phyloP scores from a whole-genome alignment of 2,329 filamentous ascomycete genomes.

The Aspergillus puulaauensis region DNA sequence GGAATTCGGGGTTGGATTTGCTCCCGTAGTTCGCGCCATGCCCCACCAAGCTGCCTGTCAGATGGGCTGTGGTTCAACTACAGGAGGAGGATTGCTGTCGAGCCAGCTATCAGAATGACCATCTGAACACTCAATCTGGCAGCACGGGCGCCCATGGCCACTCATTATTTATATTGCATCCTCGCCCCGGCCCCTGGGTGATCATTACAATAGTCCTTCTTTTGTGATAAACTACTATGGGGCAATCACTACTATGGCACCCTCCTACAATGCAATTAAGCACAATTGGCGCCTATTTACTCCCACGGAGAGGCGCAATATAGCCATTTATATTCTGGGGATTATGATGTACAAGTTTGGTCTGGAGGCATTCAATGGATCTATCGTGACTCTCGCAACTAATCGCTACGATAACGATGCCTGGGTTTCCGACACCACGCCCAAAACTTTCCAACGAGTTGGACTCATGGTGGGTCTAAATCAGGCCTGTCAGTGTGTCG shows the following conservation, averaged over 20 bases:
- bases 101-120: background rate
- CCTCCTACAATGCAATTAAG: slow-evolving; percentile 9
- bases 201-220: background rate
- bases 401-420: slow-evolving; percentile 20
- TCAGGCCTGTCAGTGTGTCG: slow-evolving; percentile 17
- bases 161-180: slow-evolving; percentile 7
- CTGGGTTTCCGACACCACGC: slow-evolving; percentile 2
- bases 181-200: background rate
- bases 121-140: background rate
- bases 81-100: background rate
- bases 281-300: slow-evolving; percentile 14
- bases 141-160: background rate
- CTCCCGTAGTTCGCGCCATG: background rate
- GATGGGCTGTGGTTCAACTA: background rate
- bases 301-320: slow-evolving; percentile 12
- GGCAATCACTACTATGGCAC: slow-evolving; percentile 10
- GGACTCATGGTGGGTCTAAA: slow-evolving; percentile 19
- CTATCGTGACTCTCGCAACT: slow-evolving; percentile 16
- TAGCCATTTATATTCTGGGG: slow-evolving; percentile 14
- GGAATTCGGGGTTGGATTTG: slow-evolving; percentile 7
- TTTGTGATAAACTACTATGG: slow-evolving; percentile 9
- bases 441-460: slow-evolving; percentile 19
- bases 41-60: slow-evolving; percentile 7
- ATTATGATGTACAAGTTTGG: slow-evolving; percentile 20
- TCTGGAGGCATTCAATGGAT: slow-evolving; percentile 17